Evolutionary conservation across 306 rosid genomes (phyloP), one percentile per base, ranked within the genome.

Genomic region (Phaseolus lunatus): DNA sequence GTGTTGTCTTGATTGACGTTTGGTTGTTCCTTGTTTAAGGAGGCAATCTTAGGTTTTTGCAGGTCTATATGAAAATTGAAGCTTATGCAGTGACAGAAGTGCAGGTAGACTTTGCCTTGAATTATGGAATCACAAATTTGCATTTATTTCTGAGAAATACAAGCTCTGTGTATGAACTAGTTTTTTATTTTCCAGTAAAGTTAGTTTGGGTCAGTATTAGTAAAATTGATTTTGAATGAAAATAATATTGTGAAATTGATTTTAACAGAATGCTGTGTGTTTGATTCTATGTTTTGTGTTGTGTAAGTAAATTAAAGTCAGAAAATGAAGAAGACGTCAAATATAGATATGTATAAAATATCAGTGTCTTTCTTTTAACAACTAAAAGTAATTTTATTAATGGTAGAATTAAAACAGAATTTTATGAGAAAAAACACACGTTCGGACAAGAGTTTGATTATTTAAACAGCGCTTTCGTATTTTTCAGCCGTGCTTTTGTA

Each of bases 21-120:
- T 26, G 73, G 73, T 67, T 23, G 58, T 24, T 68, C 9, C 73
- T 67, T 44, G 73, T 44, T 67, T 31, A 22, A 9, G 58, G 35
- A 50, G 73, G 73, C 43, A 68, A 68, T 43, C 12, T 43, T 66
- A 39, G 13, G 43, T 39, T 67, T n/a, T 31, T 44, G 47, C 48
- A 33, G 26, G 24, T 20, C 19, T 29, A 58, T 4, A 27, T 35
- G 29, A 13, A 54, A 54, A 54, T 33, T 54, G 62, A 23, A 20
- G 7, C n/a, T 48, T 16, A 48, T 53, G 29, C 12, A 37, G 9
- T 37, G 43, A 8, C 12, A 37, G 0, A 18, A 53, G 61, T 57
- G 35, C 23, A 58, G 4, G 66, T 57, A 58, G 5, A 58, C 35
- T 57, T 57, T 56, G 10, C 33, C 18, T 61, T 26, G 4, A 12